These are phyloP conservation scores for Lachnellula occidentalis DNA, from an alignment of 2,329 filamentous ascomycete species.

Conservation along the genomic window DNA sequence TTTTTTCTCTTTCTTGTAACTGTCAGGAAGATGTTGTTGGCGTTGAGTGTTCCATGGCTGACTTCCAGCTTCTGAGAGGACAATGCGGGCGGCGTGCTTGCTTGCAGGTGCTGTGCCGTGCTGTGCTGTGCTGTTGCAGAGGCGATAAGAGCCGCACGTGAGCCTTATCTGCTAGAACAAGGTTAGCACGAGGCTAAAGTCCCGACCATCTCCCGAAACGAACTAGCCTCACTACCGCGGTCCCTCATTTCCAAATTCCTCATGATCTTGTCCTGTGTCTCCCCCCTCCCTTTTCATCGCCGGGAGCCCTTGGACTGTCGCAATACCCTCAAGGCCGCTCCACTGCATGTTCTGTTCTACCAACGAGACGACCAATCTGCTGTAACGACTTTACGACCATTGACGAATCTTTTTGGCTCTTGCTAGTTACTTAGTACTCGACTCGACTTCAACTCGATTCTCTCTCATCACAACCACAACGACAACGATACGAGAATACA, in stretches of 20 bases:
- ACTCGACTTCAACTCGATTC: no score
- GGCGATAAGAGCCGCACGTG: slow-evolving; percentile 10
- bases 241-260: neutral
- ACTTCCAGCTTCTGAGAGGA: slow-evolving; percentile 13
- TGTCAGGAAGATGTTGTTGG: slow-evolving; percentile 1
- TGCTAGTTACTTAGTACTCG: neutral
- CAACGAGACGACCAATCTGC: neutral
- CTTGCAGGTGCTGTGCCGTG: no score
- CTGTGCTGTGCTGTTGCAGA: neutral
- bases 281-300: slow-evolving; percentile 2
- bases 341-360: slow-evolving; percentile 5
- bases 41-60: slow-evolving; percentile 10
- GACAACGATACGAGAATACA: no score
- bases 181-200: neutral
- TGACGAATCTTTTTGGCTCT: slow-evolving; percentile 30
- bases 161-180: slow-evolving; percentile 11
- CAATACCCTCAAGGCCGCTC: slow-evolving; percentile 17
- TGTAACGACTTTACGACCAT: slow-evolving; percentile 29
- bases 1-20: neutral
- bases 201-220: slow-evolving; percentile 1
- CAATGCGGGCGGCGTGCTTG: no score
- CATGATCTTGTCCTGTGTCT: no score
- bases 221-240: neutral
- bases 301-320: slow-evolving; percentile 20
- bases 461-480: neutral